A percentile compares a stretch with the other conserved stretches of the same genome.
These are phyloP conservation scores for Xylariaceae sp. DNA, from an alignment of 2,329 filamentous ascomycete genomes.

Conservation along the genomic window DNA sequence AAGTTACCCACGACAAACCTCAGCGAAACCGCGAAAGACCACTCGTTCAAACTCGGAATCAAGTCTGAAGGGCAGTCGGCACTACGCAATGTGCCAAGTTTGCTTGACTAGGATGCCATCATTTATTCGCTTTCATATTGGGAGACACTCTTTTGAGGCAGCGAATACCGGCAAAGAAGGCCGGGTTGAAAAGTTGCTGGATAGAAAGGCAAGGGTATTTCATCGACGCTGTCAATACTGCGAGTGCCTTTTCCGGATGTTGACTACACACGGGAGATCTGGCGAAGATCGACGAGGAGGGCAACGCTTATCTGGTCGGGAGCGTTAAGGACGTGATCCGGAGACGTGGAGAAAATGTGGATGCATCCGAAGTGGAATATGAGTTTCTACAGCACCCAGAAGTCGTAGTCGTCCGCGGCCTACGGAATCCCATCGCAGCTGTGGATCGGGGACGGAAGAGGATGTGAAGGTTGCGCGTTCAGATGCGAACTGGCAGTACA, in stretches of 20 bases:
- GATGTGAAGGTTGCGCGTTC: neutral
- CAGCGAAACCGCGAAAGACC: too few species aligned
- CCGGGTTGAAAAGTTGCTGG: constrained; percentile 57
- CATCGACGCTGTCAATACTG: neutral
- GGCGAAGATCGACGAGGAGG: neutral
- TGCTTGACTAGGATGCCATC: too few species aligned
- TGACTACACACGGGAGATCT: constrained; percentile 3
- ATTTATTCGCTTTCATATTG: too few species aligned
- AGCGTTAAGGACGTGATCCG: constrained; percentile 2
- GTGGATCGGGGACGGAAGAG: constrained; percentile 1
- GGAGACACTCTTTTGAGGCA: too few species aligned
- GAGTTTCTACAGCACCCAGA: constrained; percentile 3
- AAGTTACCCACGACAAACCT: too few species aligned
- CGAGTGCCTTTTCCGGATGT: neutral
- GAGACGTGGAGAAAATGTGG: constrained; percentile 1
- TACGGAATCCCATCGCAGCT: neutral
- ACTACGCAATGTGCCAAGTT: too few species aligned
- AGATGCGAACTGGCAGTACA: neutral
- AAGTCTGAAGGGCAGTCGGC: too few species aligned
- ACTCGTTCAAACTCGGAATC: too few species aligned
- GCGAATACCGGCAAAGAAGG: constrained; percentile 55
- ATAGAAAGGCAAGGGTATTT: constrained; percentile 39
- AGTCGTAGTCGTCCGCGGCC: neutral
- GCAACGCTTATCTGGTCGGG: constrained; percentile 1
- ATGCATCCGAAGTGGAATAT: constrained; percentile 1